phyloP scores from a whole-genome alignment of 257 asterid genomes.

The Lithospermum erythrorhizon region DNA sequence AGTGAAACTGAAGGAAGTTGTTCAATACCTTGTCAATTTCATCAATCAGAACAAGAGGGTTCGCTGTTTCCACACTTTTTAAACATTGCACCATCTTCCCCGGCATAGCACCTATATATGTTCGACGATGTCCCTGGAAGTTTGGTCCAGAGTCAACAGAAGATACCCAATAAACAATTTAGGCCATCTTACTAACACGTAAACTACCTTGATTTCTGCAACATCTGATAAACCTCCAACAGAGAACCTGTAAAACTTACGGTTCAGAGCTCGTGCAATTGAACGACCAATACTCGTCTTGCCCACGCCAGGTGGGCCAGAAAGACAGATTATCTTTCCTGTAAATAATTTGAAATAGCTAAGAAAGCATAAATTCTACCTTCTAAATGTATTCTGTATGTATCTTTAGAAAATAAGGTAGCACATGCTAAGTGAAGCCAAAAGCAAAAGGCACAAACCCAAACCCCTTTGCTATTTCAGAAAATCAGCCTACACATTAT shows the following conservation, averaged over 20 bases:
- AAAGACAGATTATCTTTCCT: constrained; percentile 94
- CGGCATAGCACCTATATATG: constrained; percentile 99
- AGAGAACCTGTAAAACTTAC: constrained; percentile 92
- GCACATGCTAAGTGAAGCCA: neutral
- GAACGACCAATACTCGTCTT: constrained; percentile 98
- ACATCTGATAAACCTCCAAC: constrained; percentile 99
- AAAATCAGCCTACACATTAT: no score
- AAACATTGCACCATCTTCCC: constrained; percentile 99
- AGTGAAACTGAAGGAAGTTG: neutral
- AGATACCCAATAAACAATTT: neutral
- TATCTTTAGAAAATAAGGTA: neutral
- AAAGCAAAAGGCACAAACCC: no score
- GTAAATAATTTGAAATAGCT: constrained; percentile 10
- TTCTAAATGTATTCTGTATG: neutral
- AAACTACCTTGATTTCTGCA: constrained; percentile 88
- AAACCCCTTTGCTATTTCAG: no score
- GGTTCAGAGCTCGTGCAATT: constrained; percentile 95
- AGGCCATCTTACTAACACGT: constrained; percentile 5
- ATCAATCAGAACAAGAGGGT: constrained; percentile 97
- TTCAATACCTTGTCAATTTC: constrained; percentile 89
- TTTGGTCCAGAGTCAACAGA: constrained; percentile 16
- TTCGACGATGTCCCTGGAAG: constrained; percentile 91
- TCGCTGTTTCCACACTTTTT: constrained; percentile 90
- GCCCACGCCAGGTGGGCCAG: constrained; percentile 99
- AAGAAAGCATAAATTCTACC: constrained; percentile 2